Conservation (phyloP, 2,329 filamentous ascomycete genomes). For the Bipolaris oryzae region DNA sequence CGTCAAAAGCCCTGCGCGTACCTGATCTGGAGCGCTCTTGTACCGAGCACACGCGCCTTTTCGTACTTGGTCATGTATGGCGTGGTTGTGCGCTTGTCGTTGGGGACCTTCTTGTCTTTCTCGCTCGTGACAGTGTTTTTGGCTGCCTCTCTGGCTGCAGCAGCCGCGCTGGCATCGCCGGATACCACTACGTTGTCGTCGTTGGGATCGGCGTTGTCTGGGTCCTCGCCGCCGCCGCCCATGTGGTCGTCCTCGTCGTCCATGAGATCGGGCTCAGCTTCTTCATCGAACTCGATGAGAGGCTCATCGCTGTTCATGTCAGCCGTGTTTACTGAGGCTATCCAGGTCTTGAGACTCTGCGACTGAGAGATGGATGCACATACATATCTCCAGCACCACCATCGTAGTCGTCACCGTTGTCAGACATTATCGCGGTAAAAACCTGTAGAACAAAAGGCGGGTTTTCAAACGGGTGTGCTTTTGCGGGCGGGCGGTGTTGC, state of each 20-base stretch:
- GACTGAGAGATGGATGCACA: constrained; percentile 22
- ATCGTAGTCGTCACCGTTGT: constrained; percentile 52
- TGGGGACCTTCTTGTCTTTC: constrained; percentile 85
- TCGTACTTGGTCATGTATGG: constrained; percentile 99
- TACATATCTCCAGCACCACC: constrained; percentile 40
- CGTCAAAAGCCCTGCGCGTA: constrained; percentile 51
- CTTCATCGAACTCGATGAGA: constrained; percentile 60
- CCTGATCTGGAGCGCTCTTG: constrained; percentile 94
- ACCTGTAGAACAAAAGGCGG: background rate
- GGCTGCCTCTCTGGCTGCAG: constrained; percentile 48
- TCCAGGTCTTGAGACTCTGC: constrained; percentile 8
- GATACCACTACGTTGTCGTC: constrained; percentile 53
- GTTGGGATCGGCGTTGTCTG: constrained; percentile 39
- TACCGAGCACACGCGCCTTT: constrained; percentile 88
- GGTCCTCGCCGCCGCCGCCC: constrained; percentile 41
- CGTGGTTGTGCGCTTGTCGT: constrained; percentile 86
- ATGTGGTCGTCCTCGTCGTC: constrained; percentile 64
- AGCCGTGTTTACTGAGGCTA: constrained; percentile 14
- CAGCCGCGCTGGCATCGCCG: constrained; percentile 60
- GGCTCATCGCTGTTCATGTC: constrained; percentile 46
- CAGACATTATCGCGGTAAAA: constrained; percentile 49
- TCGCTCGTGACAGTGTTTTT: constrained; percentile 64
- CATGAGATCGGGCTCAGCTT: constrained; percentile 69
- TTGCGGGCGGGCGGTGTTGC: constrained; percentile 7
- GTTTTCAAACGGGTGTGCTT: background rate